Evolutionary conservation across 2,329 filamentous ascomycete genomes (phyloP), one percentile per base, ranked within the genome.

Genomic region (Leptographium wingfieldii): DNA sequence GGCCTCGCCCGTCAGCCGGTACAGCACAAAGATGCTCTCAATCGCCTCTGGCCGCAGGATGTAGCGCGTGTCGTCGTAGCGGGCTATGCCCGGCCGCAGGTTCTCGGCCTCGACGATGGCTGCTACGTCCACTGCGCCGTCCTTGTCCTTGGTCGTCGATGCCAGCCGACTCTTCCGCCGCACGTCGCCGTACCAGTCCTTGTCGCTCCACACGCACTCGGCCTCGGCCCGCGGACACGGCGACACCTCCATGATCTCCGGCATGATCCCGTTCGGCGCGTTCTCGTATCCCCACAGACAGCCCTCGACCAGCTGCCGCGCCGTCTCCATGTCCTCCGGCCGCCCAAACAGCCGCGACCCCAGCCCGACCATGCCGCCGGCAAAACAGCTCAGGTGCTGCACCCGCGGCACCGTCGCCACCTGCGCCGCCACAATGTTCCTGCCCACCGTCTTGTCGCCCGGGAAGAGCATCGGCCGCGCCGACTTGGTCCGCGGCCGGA

Each of bases 231-330:
- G 59, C 72, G 79, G 59, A 71, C 73, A 58, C 55, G 55, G 19
- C 7, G 55, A 46, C 49, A 64, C 60, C 43, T 62, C 52, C 56
- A 64, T 55, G 6, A 73, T 69, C 68, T 83, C 80, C 38, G 80
- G 78, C 80, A 82, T 82, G 66, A 83, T 74, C 56, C 78, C 77
- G 3, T 74, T 74, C 1, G 75, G 72, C 56, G 78, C 76, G 12
- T 72, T 70, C 46, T 74, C 71, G 67, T 83, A 83, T 1, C 75
- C 76, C 80, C 79, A 82, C 25, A 78, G 73, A 64, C 80, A 82
- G 49, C 80, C 80, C 27, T 76, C 73, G 0, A 80, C 74, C 22
- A 82, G 73, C 52, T 74, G 74, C 10, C 72, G 71, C n/a, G 73
- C 80, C 19, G 77, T 67, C 53, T 73, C 69, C 58, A 82, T 68